Percentiles rank a stretch among this genome's conserved stretches.
Conservation (phyloP, 805 yeast genomes). For the Grigorovia jiainica region DNA sequence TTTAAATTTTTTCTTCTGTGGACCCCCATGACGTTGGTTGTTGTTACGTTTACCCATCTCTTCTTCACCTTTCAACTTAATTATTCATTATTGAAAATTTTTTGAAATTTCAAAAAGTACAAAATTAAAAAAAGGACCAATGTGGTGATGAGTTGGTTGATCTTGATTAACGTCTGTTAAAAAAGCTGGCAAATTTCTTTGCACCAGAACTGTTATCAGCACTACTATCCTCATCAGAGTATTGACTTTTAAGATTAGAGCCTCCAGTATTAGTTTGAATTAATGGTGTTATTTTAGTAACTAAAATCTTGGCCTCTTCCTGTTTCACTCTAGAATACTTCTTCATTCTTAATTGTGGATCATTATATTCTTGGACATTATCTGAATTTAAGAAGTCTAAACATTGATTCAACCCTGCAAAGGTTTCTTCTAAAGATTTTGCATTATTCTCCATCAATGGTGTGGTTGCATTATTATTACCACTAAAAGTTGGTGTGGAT, state of each 20-base stretch:
- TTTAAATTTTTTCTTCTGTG: slow-evolving; percentile 21
- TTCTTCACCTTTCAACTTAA: too few species aligned
- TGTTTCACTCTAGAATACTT: slow-evolving; percentile 66
- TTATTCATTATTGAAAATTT: too few species aligned
- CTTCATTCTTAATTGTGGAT: slow-evolving; percentile 45
- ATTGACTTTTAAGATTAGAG: background rate
- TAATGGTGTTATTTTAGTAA: slow-evolving; percentile 36
- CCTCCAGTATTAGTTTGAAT: background rate
- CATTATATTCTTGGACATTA: slow-evolving; percentile 52
- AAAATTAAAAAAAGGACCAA: too few species aligned
- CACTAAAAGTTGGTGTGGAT: slow-evolving; percentile 15
- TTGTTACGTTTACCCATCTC: slow-evolving; percentile 2
- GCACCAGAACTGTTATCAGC: background rate
- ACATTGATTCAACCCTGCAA: slow-evolving; percentile 70
- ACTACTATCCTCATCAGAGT: background rate
- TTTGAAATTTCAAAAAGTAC: too few species aligned
- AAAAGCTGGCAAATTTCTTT: slow-evolving; percentile 4
- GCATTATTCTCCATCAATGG: slow-evolving; percentile 24
- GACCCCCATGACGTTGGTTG: slow-evolving; percentile 2
- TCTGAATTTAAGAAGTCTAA: slow-evolving; percentile 62
- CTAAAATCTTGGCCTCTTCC: slow-evolving; percentile 55
- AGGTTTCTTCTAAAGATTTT: slow-evolving; percentile 59
- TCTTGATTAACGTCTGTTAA: slow-evolving; percentile 1
- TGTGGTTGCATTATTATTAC: slow-evolving; percentile 6
- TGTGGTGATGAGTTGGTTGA: too few species aligned